Evolutionary conservation across 805 yeast species (phyloP).

Genomic region (Zygoascus tannicola): DNA sequence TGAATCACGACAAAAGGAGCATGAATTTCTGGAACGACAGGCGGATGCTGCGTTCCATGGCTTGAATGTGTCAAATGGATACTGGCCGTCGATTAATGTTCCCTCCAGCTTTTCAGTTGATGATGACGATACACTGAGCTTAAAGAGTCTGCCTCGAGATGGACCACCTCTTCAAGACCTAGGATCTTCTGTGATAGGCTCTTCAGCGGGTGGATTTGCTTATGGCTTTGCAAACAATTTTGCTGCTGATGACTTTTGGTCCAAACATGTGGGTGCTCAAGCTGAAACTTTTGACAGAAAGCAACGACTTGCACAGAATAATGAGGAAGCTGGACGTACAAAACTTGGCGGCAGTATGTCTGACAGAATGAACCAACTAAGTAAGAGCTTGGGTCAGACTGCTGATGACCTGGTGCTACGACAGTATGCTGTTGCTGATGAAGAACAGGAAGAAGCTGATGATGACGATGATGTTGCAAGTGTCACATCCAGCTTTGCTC

Average conservation of each 20-base stretch:
- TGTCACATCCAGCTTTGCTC: constrained; percentile 17
- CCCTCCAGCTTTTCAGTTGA: neutral
- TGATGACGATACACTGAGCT: neutral
- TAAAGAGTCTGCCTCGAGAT: neutral
- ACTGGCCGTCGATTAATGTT: neutral
- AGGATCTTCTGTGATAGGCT: neutral
- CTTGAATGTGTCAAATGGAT: neutral
- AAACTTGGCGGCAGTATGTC: constrained; percentile 16
- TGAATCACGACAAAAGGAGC: neutral
- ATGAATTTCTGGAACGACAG: neutral
- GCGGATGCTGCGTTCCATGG: neutral
- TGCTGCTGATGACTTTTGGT: neutral
- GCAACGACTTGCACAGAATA: neutral
- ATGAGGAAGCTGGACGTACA: neutral
- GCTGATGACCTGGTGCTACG: neutral
- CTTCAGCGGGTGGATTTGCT: neutral
- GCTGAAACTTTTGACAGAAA: neutral
- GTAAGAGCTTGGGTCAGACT: constrained; percentile 2
- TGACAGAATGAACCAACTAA: constrained; percentile 15
- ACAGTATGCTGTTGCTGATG: constrained; percentile 18
- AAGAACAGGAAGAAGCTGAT: constrained; percentile 24
- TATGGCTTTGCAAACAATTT: neutral
- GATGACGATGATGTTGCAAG: constrained; percentile 22
- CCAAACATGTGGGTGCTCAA: neutral
- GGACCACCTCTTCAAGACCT: too few relatives aligned